These are phyloP conservation scores for Postia placenta DNA, from an alignment of 768 basidiomycete genomes.

Conservation along the genomic window DNA sequence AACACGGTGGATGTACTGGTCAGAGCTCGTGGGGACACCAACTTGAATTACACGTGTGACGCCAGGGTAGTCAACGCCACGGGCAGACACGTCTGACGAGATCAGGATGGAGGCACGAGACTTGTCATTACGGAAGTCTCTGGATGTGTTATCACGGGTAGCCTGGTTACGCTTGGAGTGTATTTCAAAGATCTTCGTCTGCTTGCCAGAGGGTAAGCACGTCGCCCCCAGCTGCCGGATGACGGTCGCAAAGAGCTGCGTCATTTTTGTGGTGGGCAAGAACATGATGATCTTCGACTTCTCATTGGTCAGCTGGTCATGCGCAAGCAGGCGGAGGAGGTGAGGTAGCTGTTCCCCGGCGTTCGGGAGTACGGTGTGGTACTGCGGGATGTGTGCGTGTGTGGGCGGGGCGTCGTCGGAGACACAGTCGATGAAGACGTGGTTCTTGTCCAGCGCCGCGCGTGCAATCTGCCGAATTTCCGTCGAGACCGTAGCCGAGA, in stretches of 20 bases:
- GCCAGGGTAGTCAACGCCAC: slow-evolving; percentile 84
- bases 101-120: slow-evolving; percentile 59
- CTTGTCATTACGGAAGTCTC: slow-evolving; percentile 50
- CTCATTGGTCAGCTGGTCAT: slow-evolving; percentile 75
- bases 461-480: slow-evolving; percentile 68
- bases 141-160: slow-evolving; percentile 49
- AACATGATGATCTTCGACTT: slow-evolving; percentile 78
- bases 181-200: slow-evolving; percentile 67
- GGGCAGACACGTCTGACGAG: slow-evolving; percentile 84
- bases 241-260: slow-evolving; percentile 65
- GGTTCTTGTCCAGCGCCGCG: slow-evolving; percentile 49
- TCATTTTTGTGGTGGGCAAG: slow-evolving; percentile 79
- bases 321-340: slow-evolving; percentile 70
- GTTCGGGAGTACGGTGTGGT: slow-evolving; percentile 65
- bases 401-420: slow-evolving; percentile 55
- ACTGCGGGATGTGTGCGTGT: slow-evolving; percentile 75
- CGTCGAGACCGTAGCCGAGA: slow-evolving; percentile 80
- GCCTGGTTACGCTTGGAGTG: slow-evolving; percentile 71
- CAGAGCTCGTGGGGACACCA: slow-evolving; percentile 62
- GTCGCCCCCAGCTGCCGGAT: slow-evolving; percentile 42
- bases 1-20: slow-evolving; percentile 82
- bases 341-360: slow-evolving; percentile 73
- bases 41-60: slow-evolving; percentile 90
- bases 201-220: slow-evolving; percentile 42
- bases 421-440: slow-evolving; percentile 72